Conservation (phyloP, 176 grass and related monocot genomes). For the Oryza glaberrima region DNA sequence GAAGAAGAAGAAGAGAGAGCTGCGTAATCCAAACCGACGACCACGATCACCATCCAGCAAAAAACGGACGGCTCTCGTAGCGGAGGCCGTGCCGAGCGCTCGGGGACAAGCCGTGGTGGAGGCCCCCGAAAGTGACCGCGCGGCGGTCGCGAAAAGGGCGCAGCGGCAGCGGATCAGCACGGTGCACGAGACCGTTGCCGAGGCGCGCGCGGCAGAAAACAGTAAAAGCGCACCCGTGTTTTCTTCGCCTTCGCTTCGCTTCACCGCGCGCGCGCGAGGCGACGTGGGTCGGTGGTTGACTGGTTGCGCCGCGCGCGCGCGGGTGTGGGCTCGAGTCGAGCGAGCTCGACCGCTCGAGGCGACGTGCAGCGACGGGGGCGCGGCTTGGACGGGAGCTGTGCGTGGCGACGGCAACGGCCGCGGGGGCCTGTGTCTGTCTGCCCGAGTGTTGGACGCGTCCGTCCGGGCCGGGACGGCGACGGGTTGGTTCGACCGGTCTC, state of each 20-base stretch:
- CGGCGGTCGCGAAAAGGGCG: slow-evolving; percentile 11
- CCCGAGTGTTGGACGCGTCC: neutral
- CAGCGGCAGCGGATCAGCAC: neutral
- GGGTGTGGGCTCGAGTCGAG: no score
- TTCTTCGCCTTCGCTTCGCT: neutral
- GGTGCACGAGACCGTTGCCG: no score
- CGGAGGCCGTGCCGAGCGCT: neutral
- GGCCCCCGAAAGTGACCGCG: slow-evolving; percentile 36
- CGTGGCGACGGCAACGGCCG: neutral
- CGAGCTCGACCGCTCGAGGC: no score
- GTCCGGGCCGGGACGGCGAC: slow-evolving; percentile 7
- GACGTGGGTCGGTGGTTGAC: no score
- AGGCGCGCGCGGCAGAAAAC: neutral
- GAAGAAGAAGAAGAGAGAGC: no score
- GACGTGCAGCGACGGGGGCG: no score
- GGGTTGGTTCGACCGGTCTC: neutral
- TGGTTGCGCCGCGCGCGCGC: no score
- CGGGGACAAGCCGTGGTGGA: neutral
- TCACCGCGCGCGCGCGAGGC: neutral
- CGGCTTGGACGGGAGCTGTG: neutral
- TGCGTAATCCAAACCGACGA: neutral
- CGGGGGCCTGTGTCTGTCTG: no score
- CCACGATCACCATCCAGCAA: neutral
- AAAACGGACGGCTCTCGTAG: slow-evolving; percentile 3
- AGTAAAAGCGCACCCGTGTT: neutral